phyloP scores from a whole-genome alignment of 768 basidiomycete genomes.

The Clitopilus passeckerianus region DNA sequence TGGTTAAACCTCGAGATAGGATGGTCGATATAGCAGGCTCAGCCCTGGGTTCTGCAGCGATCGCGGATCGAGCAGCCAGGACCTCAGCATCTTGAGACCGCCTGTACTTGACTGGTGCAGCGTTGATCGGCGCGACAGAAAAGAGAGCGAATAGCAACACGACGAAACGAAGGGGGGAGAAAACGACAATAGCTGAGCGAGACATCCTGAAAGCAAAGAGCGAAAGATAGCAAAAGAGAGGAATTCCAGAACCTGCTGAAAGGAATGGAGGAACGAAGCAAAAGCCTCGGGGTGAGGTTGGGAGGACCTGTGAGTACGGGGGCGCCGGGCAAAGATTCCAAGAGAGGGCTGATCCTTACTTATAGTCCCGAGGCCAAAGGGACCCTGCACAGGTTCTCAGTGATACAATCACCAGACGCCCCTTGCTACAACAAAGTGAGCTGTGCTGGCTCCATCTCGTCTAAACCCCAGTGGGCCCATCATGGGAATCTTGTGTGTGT shows the following conservation, averaged over 20 bases:
- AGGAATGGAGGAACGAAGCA: background rate
- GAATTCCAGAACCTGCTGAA: background rate
- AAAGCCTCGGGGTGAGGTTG: background rate
- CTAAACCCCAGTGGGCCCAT: no score
- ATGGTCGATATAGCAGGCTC: background rate
- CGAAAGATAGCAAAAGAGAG: background rate
- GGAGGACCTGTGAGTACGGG: background rate
- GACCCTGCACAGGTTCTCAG: background rate
- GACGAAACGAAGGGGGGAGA: background rate
- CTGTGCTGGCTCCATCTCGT: no score
- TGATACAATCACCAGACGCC: background rate
- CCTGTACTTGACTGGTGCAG: background rate
- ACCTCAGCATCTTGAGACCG: background rate
- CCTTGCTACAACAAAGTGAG: no score
- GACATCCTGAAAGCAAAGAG: background rate
- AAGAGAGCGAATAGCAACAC: conserved; percentile 1
- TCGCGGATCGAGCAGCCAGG: background rate
- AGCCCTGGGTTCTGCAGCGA: background rate
- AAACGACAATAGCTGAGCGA: background rate
- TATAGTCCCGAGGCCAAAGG: background rate
- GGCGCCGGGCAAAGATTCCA: background rate
- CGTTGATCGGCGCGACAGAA: background rate
- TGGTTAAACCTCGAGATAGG: background rate
- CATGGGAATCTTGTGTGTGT: no score
- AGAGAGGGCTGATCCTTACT: background rate